Evolutionary conservation across 2,329 filamentous ascomycete species (phyloP), one percentile per base, ranked within the genome.

Genomic region (Beauveria bassiana): DNA sequence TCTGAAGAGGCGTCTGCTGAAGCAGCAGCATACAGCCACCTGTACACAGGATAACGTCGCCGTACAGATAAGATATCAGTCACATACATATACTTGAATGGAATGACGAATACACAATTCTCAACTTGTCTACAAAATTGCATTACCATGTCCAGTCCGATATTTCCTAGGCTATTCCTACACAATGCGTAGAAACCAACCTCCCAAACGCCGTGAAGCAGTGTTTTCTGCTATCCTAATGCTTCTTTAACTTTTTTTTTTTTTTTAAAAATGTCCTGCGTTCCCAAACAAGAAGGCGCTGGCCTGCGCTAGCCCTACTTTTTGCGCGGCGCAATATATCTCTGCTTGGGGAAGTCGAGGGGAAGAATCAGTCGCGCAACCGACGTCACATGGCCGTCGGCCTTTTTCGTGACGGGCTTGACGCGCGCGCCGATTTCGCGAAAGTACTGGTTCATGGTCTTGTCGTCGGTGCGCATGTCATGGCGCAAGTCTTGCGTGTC

Each of bases 341-440:
- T 70, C 67, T 75, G 74, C 77, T 88, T 92, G 1, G 93, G 95
- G 72, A 97, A 97, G 63, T 87, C 82, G 52, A 97, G 77, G 3
- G 95, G 95, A 64, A 97, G 73, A 67, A 82, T 84, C 68, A 98
- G 77, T 67, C 86, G 86, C 14, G 89, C 92, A 55, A 93, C 76
- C 63, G 81, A 75, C 34, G 74, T 68, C 62, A 73, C 73, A 63
- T 75, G 81, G 64, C 86, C 85, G 61, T 84, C 84, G 61, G 84
- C 83, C 65, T 86, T 86, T 38, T 81, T 83, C 66, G 86, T 80
- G 62, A 83, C 79, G 66, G 79, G 76, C 71, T 81, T 84, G 34
- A 90, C 79, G 67, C 80, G 84, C 34, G 87, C 90, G 24, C 91
- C 91, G 65, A 95, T 86, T 72, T 93, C 90, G 53, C 78, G 75